These are phyloP conservation scores for Phytophthora ramorum DNA, from an alignment of 352 stramenopile species.

Conservation along the genomic window DNA sequence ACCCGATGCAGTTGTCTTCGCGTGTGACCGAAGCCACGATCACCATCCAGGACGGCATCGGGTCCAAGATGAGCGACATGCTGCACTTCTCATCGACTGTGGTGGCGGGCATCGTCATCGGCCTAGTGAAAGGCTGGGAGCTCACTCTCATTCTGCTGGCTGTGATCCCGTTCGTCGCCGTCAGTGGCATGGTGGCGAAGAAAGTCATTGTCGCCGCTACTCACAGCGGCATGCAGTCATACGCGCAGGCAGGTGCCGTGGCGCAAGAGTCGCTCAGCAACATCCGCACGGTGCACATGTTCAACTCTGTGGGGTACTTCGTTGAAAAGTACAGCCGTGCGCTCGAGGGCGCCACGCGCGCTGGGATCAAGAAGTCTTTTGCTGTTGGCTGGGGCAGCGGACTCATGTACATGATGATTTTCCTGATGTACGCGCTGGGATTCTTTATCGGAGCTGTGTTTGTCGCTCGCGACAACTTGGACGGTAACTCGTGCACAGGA, in stretches of 20 bases:
- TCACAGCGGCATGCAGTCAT: conserved; percentile 31
- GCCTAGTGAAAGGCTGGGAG: conserved; percentile 57
- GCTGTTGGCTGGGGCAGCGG: conserved; percentile 46
- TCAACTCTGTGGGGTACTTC: conserved; percentile 52
- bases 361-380: conserved; percentile 48
- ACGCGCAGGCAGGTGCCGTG: conserved; percentile 47
- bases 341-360: conserved; percentile 30
- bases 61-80: conserved; percentile 49
- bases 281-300: conserved; percentile 63
- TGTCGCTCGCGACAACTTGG: conserved; percentile 35
- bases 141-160: conserved; percentile 61
- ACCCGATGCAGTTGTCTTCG: conserved; percentile 50
- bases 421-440: conserved; percentile 58
- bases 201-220: conserved; percentile 33
- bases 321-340: conserved; percentile 48
- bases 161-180: conserved; percentile 48
- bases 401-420: conserved; percentile 45
- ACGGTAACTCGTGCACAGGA: conserved; percentile 30
- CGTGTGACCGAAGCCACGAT: conserved; percentile 44
- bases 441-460: conserved; percentile 59
- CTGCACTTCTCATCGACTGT: conserved; percentile 44
- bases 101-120: conserved; percentile 52
- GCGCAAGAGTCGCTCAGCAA: conserved; percentile 62
- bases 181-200: conserved; percentile 31
- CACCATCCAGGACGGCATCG: conserved; percentile 55